phyloP scores from a whole-genome alignment of 2,329 filamentous ascomycete species.

The Penicillium sp. region DNA sequence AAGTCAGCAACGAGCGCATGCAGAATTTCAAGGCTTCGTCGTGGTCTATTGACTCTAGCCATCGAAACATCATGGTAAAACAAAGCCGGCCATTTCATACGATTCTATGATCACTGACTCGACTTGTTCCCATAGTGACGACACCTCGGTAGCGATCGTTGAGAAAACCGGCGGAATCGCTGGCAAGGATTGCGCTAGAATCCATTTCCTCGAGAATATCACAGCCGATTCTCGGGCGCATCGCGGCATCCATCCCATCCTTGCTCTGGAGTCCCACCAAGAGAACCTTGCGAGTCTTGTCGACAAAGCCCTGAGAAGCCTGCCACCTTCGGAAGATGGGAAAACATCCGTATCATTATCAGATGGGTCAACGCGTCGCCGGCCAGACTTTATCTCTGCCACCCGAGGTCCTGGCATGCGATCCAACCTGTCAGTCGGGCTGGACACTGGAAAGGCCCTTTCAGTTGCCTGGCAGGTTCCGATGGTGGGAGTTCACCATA shows the following conservation, averaged over 20 bases:
- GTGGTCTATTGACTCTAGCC: conserved; percentile 41
- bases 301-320: conserved; percentile 52
- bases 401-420: conserved; percentile 89
- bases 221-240: conserved; percentile 72
- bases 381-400: conserved; percentile 78
- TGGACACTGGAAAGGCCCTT: conserved; percentile 82
- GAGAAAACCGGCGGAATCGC: conserved; percentile 45
- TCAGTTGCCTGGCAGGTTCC: conserved; percentile 77
- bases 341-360: conserved; percentile 13
- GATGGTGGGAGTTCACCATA: conserved; percentile 83
- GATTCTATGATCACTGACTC: conserved; percentile 3
- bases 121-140: conserved; percentile 55
- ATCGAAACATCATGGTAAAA: conserved; percentile 45
- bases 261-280: conserved; percentile 70
- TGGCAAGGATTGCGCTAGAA: conserved; percentile 40
- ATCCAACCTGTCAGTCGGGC: conserved; percentile 67
- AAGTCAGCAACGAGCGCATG: conserved; percentile 11
- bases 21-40: conserved; percentile 6
- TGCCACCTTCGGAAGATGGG: conserved; percentile 42
- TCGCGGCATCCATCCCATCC: conserved; percentile 71
- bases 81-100: conserved; percentile 1
- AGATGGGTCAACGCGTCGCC: conserved; percentile 35
- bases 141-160: conserved; percentile 82
- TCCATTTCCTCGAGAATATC: conserved; percentile 74
- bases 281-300: conserved; percentile 63